A percentile compares a stretch with the other conserved stretches of the same genome.
These are phyloP conservation scores for Picocystis sp. DNA, from an alignment of 163 green algal genomes.

Conservation along the genomic window DNA sequence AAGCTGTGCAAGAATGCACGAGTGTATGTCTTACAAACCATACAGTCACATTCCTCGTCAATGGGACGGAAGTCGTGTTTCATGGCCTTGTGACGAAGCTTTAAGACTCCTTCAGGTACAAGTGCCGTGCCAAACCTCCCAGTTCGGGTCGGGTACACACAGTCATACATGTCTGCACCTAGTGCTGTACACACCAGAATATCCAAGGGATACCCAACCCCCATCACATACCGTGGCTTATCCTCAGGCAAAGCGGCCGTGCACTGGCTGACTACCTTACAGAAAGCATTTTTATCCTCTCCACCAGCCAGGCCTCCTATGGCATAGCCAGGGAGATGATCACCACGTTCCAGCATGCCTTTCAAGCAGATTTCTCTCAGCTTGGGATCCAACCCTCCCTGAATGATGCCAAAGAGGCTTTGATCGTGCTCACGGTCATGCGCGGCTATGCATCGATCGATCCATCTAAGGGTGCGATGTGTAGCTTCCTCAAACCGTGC, in stretches of 20 bases:
- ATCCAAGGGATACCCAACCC: constrained; percentile 85
- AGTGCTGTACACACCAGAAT: constrained; percentile 85
- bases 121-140: constrained; percentile 85
- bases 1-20: constrained; percentile 68
- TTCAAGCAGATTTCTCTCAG: constrained; percentile 61
- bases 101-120: constrained; percentile 17
- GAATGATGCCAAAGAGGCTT: constrained; percentile 67
- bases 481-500: constrained; percentile 78
- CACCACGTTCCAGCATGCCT: constrained; percentile 15
- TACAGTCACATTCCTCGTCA: constrained; percentile 51
- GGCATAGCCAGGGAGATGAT: constrained; percentile 65
- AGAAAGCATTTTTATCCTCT: constrained; percentile 40
- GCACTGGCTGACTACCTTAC: constrained; percentile 55
- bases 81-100: constrained; percentile 54
- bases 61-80: constrained; percentile 55
- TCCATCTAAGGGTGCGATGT: constrained; percentile 78
- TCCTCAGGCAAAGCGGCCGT: constrained; percentile 33
- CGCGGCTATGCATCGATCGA: constrained; percentile 84
- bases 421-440: constrained; percentile 64
- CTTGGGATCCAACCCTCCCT: constrained; percentile 59
- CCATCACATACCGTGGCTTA: constrained; percentile 84
- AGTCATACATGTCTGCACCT: constrained; percentile 93
- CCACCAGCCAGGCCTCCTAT: constrained; percentile 84
- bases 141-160: constrained; percentile 84
- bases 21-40: constrained; percentile 54